Percentiles rank a stretch among this genome's conserved stretches.
These are phyloP conservation scores for Trichomonascaceae sp. DNA, from an alignment of 1,139 yeast genomes.

Conservation along the genomic window DNA sequence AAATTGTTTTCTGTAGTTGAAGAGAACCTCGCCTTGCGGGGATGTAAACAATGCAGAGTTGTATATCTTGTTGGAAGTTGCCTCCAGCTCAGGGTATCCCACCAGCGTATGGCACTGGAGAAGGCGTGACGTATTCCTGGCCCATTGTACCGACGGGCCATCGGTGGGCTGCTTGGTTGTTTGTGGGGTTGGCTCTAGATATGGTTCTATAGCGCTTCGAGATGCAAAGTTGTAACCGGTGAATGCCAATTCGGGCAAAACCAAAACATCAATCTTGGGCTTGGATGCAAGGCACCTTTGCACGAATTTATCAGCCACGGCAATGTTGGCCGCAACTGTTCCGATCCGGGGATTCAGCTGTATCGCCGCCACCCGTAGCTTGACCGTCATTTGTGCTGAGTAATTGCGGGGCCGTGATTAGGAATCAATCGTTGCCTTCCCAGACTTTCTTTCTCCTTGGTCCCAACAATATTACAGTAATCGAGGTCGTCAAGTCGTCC, in stretches of 20 bases:
- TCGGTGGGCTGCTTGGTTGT: conserved; percentile 13
- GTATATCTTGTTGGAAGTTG: conserved; percentile 31
- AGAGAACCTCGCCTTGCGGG: conserved; percentile 43
- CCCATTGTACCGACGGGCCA: conserved; percentile 45
- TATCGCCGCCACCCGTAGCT: conserved; percentile 46
- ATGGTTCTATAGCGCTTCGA: conserved; percentile 44
- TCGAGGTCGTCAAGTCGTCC: no score
- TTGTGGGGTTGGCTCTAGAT: conserved; percentile 37
- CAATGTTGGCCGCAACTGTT: conserved; percentile 39
- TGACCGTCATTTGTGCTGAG: no score
- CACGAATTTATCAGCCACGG: conserved; percentile 34
- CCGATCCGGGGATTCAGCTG: conserved; percentile 62
- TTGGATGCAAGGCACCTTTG: conserved; percentile 30
- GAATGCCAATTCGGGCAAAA: conserved; percentile 74
- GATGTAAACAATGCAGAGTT: conserved; percentile 62
- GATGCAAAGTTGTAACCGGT: conserved; percentile 69
- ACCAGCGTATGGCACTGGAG: conserved; percentile 57
- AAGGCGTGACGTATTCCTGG: conserved; percentile 36
- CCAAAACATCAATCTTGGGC: conserved; percentile 35
- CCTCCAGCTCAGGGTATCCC: conserved; percentile 62
- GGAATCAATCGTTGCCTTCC: no score
- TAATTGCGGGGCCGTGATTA: no score
- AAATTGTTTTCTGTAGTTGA: conserved; percentile 67
- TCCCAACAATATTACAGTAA: no score
- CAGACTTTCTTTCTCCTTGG: no score